phyloP scores from a whole-genome alignment of 148 eudicot genomes.

The Euryodendron excelsum region DNA sequence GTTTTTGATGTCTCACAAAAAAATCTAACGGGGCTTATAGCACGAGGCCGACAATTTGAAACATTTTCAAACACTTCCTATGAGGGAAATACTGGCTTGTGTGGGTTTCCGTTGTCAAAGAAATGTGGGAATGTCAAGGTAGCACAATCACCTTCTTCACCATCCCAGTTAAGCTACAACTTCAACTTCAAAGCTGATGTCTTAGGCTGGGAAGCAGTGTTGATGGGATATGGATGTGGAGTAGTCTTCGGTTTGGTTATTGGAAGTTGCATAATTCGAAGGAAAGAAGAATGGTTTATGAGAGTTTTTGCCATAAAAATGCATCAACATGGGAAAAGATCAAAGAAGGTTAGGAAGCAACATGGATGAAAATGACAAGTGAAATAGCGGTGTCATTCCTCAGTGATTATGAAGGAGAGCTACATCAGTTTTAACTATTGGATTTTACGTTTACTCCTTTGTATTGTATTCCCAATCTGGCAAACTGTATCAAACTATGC shows the following conservation, averaged over 20 bases:
- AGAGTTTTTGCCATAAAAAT: neutral
- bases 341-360: neutral
- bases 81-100: neutral
- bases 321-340: neutral
- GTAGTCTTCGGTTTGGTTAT: neutral
- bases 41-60: neutral
- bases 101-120: neutral
- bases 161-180: neutral
- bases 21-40: neutral
- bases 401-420: no score
- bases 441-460: no score
- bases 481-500: no score
- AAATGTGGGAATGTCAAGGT: neutral
- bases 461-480: no score
- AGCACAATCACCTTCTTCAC: neutral
- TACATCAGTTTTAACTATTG: no score
- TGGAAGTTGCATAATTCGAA: neutral
- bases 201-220: neutral
- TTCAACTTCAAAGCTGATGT: neutral
- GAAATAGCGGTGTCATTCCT: no score
- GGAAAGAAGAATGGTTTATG: neutral
- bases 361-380: neutral
- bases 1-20: constrained; percentile 1
- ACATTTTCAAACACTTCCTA: neutral
- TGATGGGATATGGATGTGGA: constrained; percentile 1